Evolutionary conservation across 1,284 basidiomycete genomes (phyloP).

Genomic region (Ganoderma lingzhi): DNA sequence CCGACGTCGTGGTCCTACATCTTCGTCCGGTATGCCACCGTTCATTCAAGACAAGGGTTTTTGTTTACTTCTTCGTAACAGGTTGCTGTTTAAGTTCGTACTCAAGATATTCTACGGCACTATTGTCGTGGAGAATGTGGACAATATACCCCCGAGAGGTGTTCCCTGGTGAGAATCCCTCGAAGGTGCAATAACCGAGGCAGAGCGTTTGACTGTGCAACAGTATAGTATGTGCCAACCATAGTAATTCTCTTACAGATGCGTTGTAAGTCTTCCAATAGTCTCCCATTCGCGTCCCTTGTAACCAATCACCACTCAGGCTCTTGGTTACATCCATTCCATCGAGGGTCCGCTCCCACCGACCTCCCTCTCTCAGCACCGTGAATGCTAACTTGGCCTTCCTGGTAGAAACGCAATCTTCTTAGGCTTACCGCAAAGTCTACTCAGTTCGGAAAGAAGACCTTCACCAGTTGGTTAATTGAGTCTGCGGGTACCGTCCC

Average conservation of each 20-base stretch:
- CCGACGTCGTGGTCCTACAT: conserved; percentile 74
- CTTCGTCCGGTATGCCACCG: conserved; percentile 59
- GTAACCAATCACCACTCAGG: conserved; percentile 50
- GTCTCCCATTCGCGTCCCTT: conserved; percentile 48
- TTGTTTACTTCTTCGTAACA: conserved; percentile 37
- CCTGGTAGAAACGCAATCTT: conserved; percentile 63
- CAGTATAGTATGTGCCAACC: conserved; percentile 80
- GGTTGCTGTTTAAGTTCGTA: conserved; percentile 77
- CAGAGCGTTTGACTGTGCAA: neutral
- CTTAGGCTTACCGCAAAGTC: conserved; percentile 86
- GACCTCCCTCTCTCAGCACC: neutral
- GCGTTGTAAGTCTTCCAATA: conserved; percentile 65
- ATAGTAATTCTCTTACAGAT: conserved; percentile 87
- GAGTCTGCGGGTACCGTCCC: conserved; percentile 87
- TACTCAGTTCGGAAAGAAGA: conserved; percentile 81
- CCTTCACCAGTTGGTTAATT: conserved; percentile 89
- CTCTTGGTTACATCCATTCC: conserved; percentile 57
- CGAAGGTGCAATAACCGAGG: neutral
- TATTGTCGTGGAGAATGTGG: conserved; percentile 84
- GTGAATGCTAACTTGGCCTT: conserved; percentile 1
- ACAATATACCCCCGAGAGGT: conserved; percentile 75
- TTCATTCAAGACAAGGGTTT: neutral
- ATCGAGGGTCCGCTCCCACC: conserved; percentile 54
- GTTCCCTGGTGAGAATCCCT: conserved; percentile 66
- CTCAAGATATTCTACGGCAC: conserved; percentile 89